Evolutionary conservation across 1,139 yeast species (phyloP).

Genomic region (Hanseniaspora gamundiae): DNA sequence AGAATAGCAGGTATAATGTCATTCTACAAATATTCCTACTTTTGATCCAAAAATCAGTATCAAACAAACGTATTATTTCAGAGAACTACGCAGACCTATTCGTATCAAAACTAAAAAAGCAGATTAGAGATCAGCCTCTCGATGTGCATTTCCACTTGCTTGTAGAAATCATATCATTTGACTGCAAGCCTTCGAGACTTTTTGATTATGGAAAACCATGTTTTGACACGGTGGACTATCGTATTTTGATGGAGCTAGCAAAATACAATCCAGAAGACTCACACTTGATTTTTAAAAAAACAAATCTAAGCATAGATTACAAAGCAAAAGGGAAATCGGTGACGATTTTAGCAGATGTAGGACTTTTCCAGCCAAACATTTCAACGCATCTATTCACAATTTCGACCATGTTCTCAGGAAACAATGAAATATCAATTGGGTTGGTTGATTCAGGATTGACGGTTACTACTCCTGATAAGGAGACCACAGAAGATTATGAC

Average conservation of each 20-base stretch:
- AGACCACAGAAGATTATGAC: too few species aligned
- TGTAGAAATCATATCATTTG: neutral
- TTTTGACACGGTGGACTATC: neutral
- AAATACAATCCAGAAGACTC: neutral
- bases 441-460: too few species aligned
- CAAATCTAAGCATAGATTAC: neutral
- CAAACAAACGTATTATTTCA: neutral
- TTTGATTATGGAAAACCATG: neutral
- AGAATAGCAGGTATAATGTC: neutral
- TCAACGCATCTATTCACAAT: too few species aligned
- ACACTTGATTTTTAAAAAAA: neutral
- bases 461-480: too few species aligned
- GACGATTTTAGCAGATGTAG: neutral
- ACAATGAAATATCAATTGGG: too few species aligned
- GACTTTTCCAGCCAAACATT: neutral
- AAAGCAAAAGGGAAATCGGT: neutral
- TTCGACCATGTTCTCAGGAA: too few species aligned
- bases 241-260: neutral
- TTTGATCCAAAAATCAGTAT: neutral
- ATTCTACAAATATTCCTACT: neutral
- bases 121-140: neutral
- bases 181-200: neutral
- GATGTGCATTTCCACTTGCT: neutral
- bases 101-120: neutral
- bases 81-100: neutral